Percentiles rank a stretch among this genome's conserved stretches.
These are phyloP conservation scores for Pythium chondricola DNA, from an alignment of 352 stramenopile species.

Conservation along the genomic window DNA sequence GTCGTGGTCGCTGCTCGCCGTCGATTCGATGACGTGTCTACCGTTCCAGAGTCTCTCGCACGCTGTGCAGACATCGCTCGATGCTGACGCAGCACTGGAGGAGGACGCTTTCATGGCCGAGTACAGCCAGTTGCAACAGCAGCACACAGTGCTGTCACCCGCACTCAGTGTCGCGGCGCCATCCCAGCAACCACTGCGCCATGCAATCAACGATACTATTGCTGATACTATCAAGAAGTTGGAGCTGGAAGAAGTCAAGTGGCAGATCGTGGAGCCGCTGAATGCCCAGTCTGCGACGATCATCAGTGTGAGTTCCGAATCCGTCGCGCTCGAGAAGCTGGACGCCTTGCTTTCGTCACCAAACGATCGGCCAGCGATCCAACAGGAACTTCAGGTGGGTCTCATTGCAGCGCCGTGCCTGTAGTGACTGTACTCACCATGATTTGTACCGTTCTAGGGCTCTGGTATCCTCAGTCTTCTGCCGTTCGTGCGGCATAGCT, in stretches of 20 bases:
- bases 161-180: background rate
- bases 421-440: background rate
- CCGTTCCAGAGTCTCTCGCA: constrained; percentile 37
- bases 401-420: background rate
- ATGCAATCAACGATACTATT: background rate
- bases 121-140: background rate
- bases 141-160: background rate
- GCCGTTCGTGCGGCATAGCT: constrained; percentile 68
- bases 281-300: constrained; percentile 11
- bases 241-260: constrained; percentile 6
- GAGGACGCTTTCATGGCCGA: constrained; percentile 14
- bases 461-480: constrained; percentile 62
- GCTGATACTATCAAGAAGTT: background rate
- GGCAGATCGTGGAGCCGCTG: constrained; percentile 13
- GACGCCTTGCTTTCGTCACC: constrained; percentile 31
- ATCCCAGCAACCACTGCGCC: background rate
- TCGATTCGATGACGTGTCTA: constrained; percentile 50
- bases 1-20: constrained; percentile 44
- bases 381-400: constrained; percentile 49
- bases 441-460: constrained; percentile 17
- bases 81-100: constrained; percentile 14
- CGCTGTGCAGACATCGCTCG: constrained; percentile 30
- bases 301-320: constrained; percentile 39
- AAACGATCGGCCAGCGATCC: constrained; percentile 48
- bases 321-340: constrained; percentile 38